Evolutionary conservation across 352 stramenopile genomes (phyloP).

Genomic region (Stramenopiles sp.): DNA sequence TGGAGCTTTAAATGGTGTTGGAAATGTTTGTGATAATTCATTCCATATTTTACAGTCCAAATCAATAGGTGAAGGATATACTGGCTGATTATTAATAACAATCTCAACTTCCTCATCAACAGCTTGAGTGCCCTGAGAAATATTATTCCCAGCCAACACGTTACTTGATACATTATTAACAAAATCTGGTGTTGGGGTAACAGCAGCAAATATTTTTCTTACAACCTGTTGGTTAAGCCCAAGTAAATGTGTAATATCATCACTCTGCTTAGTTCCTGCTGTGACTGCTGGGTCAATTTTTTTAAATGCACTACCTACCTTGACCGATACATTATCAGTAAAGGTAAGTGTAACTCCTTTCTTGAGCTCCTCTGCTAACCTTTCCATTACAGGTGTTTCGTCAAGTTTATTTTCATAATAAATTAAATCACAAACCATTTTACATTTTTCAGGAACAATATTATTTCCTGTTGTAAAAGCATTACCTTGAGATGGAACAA

Average conservation of each 20-base stretch:
- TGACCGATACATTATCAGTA: background rate
- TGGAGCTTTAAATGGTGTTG: background rate
- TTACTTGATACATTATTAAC: background rate
- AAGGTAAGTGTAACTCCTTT: background rate
- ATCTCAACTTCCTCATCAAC: background rate
- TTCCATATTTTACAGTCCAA: background rate
- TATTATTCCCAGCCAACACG: background rate
- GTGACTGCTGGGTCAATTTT: background rate
- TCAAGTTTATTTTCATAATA: background rate
- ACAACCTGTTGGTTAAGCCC: background rate
- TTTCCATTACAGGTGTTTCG: background rate
- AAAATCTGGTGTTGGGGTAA: background rate
- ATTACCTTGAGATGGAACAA: background rate
- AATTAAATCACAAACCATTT: background rate
- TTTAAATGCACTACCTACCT: background rate
- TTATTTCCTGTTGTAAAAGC: background rate
- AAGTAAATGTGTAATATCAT: background rate
- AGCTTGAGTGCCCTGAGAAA: background rate
- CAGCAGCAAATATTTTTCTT: background rate
- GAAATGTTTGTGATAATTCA: background rate
- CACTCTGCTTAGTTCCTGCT: background rate
- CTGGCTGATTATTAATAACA: background rate
- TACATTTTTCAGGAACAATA: background rate
- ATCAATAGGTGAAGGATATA: background rate
- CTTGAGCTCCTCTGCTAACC: background rate